These are phyloP conservation scores for Paecilomyces fulvus DNA, from an alignment of 2,329 filamentous ascomycete species.

Conservation along the genomic window DNA sequence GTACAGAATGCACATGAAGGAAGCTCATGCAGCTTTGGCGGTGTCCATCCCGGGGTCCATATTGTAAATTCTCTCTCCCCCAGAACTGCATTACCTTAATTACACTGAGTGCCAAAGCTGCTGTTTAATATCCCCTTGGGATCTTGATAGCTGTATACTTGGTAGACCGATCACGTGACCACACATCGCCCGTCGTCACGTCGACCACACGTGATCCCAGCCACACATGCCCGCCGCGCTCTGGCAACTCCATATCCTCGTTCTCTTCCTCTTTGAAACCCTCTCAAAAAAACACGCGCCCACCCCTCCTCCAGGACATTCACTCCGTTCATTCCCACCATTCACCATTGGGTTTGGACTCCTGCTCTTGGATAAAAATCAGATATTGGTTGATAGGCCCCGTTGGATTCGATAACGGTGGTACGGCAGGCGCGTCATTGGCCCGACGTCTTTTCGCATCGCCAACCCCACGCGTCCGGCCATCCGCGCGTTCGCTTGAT, in stretches of 20 bases:
- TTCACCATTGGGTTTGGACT: not conserved
- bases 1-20: no score
- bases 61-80: no score
- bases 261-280: slow-evolving; percentile 4
- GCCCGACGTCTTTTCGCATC: not conserved
- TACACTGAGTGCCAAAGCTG: no score
- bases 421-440: not conserved
- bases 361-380: not conserved
- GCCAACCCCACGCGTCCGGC: slow-evolving; percentile 21
- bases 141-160: not conserved
- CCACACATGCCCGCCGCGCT: slow-evolving; percentile 12
- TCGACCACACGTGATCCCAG: slow-evolving; percentile 21
- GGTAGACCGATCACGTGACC: not conserved
- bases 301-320: not conserved
- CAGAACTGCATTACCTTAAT: no score
- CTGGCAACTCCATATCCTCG: slow-evolving; percentile 2
- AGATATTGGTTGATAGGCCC: not conserved
- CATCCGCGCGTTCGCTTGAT: slow-evolving; percentile 25
- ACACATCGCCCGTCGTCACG: not conserved
- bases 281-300: slow-evolving; percentile 1
- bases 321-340: not conserved
- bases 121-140: no score
- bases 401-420: not conserved
- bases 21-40: no score
- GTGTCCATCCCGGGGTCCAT: no score